A percentile compares a stretch with the other conserved stretches of the same genome.
Evolutionary conservation across 305 asterid species (phyloP).

Genomic region (Solanum chacoense): DNA sequence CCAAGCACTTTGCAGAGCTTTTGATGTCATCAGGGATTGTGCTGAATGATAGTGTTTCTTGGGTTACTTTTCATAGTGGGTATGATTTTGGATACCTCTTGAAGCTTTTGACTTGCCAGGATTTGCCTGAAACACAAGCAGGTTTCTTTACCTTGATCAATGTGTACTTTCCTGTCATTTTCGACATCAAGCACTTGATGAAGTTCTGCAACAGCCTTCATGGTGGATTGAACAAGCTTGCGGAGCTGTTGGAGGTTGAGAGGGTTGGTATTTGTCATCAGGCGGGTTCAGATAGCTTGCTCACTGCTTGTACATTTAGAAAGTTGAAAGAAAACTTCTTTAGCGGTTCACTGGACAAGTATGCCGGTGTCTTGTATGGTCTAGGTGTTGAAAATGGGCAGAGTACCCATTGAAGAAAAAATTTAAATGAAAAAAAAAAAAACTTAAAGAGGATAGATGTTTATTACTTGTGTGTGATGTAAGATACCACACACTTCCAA

Average conservation of each 20-base stretch:
- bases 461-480: slow-evolving; percentile 1
- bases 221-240: slow-evolving; percentile 39
- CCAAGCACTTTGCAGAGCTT: slow-evolving; percentile 23
- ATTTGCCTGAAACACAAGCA: slow-evolving; percentile 25
- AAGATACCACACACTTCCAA: not conserved
- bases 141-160: slow-evolving; percentile 20
- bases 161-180: slow-evolving; percentile 29
- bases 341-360: slow-evolving; percentile 28
- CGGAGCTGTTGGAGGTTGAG: slow-evolving; percentile 38
- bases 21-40: slow-evolving; percentile 32
- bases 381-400: slow-evolving; percentile 27
- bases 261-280: slow-evolving; percentile 35
- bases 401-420: not conserved
- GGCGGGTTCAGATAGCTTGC: slow-evolving; percentile 37
- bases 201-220: slow-evolving; percentile 37
- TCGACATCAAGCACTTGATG: slow-evolving; percentile 35
- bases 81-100: slow-evolving; percentile 36
- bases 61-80: slow-evolving; percentile 39
- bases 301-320: slow-evolving; percentile 24
- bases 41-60: slow-evolving; percentile 21
- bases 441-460: not conserved
- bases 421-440: not conserved
- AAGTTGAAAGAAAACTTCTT: slow-evolving; percentile 35
- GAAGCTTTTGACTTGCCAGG: slow-evolving; percentile 22
- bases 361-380: slow-evolving; percentile 34